These are phyloP conservation scores for Candida nonsorbophila DNA, from an alignment of 805 yeast species.

Conservation along the genomic window DNA sequence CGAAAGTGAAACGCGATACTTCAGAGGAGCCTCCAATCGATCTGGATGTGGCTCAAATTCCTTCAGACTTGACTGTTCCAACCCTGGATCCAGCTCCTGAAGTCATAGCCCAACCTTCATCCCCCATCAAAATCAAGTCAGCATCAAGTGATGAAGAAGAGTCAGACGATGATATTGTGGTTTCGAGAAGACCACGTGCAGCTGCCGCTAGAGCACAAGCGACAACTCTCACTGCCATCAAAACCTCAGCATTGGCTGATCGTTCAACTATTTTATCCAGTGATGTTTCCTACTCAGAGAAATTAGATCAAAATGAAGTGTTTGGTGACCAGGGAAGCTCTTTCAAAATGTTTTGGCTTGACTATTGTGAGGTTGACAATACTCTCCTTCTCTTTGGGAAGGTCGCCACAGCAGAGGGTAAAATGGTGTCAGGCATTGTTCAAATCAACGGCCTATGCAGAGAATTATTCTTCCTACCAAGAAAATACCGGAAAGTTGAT, in stretches of 20 bases:
- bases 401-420: conserved; percentile 52
- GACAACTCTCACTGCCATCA: conserved; percentile 35
- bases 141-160: conserved; percentile 24
- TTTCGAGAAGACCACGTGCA: conserved; percentile 47
- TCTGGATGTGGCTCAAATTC: too few relatives aligned
- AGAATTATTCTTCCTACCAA: conserved; percentile 75
- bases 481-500: conserved; percentile 38
- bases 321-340: conserved; percentile 17
- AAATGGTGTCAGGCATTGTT: conserved; percentile 66
- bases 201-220: conserved; percentile 28
- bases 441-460: conserved; percentile 67
- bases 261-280: conserved; percentile 16
- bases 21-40: too few relatives aligned
- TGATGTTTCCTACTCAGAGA: conserved; percentile 22
- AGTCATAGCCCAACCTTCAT: conserved; percentile 25
- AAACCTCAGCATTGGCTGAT: conserved; percentile 19
- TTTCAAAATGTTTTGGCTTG: conserved; percentile 84
- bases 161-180: conserved; percentile 56
- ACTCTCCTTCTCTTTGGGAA: conserved; percentile 78
- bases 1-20: too few relatives aligned
- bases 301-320: conserved; percentile 20
- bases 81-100: too few relatives aligned
- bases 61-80: too few relatives aligned
- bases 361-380: conserved; percentile 73
- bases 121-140: conserved; percentile 26